Conservation (phyloP, 805 yeast genomes). For the Cephaloascus albidus region DNA sequence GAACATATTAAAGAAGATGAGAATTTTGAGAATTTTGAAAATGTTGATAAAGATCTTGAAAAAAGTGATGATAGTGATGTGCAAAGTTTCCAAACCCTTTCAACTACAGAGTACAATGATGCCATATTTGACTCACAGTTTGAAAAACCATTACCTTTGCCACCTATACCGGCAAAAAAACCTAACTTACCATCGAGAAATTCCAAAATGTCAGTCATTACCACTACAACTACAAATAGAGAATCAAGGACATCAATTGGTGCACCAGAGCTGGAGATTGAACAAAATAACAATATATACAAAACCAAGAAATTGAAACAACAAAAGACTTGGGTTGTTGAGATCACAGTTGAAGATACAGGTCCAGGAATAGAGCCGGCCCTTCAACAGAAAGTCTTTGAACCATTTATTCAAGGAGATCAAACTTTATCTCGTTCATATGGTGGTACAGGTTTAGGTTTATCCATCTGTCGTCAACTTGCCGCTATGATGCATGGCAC, state of each 20-base stretch:
- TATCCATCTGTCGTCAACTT: constrained; percentile 81
- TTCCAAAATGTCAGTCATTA: constrained; percentile 2
- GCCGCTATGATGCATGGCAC: constrained; percentile 90
- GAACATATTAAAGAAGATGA: background rate
- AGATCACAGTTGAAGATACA: constrained; percentile 74
- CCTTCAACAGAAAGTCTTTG: constrained; percentile 78
- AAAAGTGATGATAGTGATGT: constrained; percentile 6
- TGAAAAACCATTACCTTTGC: constrained; percentile 7
- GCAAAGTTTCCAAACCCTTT: constrained; percentile 14
- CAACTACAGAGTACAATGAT: constrained; percentile 24
- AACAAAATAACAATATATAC: constrained; percentile 4
- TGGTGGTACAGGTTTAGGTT: constrained; percentile 95
- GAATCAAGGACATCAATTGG: constrained; percentile 2
- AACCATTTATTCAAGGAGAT: constrained; percentile 96
- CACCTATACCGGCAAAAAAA: constrained; percentile 5
- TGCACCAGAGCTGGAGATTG: constrained; percentile 4
- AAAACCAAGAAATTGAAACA: constrained; percentile 11
- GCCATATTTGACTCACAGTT: constrained; percentile 33
- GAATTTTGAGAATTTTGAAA: constrained; percentile 3
- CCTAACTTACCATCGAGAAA: constrained; percentile 1
- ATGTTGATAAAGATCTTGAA: no score
- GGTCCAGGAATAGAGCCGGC: constrained; percentile 91
- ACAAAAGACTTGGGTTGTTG: constrained; percentile 46
- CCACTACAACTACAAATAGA: constrained; percentile 5
- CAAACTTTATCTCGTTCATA: constrained; percentile 83